Conservation (phyloP, 306 rosid species). For the Carpinus viminea region DNA sequence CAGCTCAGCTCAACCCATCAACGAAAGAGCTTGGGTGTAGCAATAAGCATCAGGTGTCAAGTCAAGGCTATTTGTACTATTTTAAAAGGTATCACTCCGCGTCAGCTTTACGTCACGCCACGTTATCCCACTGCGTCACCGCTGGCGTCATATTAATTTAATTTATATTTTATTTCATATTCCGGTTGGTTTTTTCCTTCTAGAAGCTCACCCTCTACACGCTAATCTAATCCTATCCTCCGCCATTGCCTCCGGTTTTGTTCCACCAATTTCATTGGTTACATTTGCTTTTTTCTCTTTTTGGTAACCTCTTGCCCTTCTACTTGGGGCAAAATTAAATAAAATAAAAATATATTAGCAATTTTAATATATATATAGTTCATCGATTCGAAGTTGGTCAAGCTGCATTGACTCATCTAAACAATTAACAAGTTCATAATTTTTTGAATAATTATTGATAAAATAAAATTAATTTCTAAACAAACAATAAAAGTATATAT, state of each 20-base stretch:
- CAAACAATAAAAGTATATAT: no score
- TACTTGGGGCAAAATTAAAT: no score
- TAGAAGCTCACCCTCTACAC: not conserved
- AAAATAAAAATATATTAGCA: no score
- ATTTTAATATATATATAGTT: no score
- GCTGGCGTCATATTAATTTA: not conserved
- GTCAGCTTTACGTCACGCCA: conserved; percentile 13
- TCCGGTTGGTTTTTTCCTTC: not conserved
- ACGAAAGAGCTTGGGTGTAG: not conserved
- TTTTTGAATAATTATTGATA: no score
- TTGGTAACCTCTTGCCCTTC: no score
- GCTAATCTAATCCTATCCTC: not conserved
- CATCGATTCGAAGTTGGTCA: no score
- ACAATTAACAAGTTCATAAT: no score
- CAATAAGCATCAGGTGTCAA: conserved; percentile 17
- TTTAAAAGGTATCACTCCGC: not conserved
- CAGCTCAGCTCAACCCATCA: no score
- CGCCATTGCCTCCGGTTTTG: not conserved
- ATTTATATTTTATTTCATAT: not conserved
- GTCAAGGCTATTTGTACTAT: not conserved
- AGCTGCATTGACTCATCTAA: no score
- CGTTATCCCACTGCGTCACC: conserved; percentile 12
- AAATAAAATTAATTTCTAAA: no score
- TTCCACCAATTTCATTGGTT: not conserved
- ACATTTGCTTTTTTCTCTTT: not conserved